Base-by-base conservation (phyloP, 768 basidiomycete species). In the Pseudohyphozyma bogoriensis region DNA sequence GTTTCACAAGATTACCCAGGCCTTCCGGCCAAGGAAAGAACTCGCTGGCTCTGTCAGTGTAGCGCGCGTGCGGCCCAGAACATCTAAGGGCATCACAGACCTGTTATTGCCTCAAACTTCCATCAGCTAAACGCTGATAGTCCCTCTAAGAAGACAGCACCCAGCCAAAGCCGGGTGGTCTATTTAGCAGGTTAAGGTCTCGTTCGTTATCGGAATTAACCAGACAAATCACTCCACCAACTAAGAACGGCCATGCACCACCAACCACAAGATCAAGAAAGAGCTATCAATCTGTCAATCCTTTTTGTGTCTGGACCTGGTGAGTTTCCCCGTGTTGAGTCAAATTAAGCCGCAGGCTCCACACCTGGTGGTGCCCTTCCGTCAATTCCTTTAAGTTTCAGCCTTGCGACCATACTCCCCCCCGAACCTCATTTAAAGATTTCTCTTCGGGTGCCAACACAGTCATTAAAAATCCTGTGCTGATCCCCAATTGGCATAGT, bases 161-260 rank as follows among this genome's bases (percentile, higher is more conserved):
- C 82, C 82, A 83, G 80, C 83, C 67, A 79, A 81, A 81, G 82
- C 79, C 80, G 75, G 79, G 80, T 82, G 78, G 83, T 79, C 85
- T 86, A 87, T 85, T 86, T 85, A 86, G 85, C 84, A 85, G 83
- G 83, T 83, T 83, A 85, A 85, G 83, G 85, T 87, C 85, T 87
- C 84, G 81, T 85, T 87, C 82, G 82, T 86, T 86, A 86, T 87
- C 84, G 82, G 84, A 86, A 86, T 87, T 86, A 87, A 86, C 85
- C 86, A 87, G 86, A 87, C 86, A 87, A 87, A 86, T 87, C 86
- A 86, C 85, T 87, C 84, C 84, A 76, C 82, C 80, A 85, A 85
- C 83, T 84, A 85, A 84, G 83, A 85, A 85, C 80, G 82, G 83
- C 84, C 83, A 85, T 85, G 83, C 83, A 85, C 83, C 83, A 84